phyloP scores from a whole-genome alignment of 441 rosid genomes.

The Sinapis alba region DNA sequence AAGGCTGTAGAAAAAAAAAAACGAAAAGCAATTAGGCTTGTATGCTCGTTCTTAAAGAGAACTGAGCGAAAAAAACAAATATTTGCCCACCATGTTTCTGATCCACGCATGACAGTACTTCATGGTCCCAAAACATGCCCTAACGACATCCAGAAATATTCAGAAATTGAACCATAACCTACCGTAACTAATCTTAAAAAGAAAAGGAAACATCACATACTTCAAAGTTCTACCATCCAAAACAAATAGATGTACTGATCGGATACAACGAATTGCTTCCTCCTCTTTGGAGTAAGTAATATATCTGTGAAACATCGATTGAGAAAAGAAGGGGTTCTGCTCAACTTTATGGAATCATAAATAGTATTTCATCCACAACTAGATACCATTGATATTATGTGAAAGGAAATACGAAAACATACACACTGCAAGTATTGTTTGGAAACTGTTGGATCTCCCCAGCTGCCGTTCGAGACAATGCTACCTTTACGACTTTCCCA shows the following conservation, averaged over 20 bases:
- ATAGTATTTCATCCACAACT: background rate
- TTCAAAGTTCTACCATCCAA: conserved; percentile 62
- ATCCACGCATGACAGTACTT: conserved; percentile 84
- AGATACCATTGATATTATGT: conserved; percentile 1
- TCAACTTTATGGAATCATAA: conserved; percentile 5
- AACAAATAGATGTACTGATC: conserved; percentile 55
- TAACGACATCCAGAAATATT: conserved; percentile 23
- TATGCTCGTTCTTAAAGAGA: background rate
- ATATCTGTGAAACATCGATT: conserved; percentile 43
- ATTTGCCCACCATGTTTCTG: conserved; percentile 55
- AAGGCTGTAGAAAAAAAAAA: conserved; percentile 49
- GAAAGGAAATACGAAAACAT: conserved; percentile 42
- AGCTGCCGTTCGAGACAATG: conserved; percentile 62
- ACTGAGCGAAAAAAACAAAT: background rate
- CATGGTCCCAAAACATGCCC: conserved; percentile 79
- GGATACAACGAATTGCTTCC: conserved; percentile 70
- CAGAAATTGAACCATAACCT: conserved; percentile 8
- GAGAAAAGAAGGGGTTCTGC: conserved; percentile 6
- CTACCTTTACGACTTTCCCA: conserved; percentile 74
- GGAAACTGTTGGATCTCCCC: conserved; percentile 67
- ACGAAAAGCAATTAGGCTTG: background rate
- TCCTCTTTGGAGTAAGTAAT: conserved; percentile 65
- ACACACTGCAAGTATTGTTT: conserved; percentile 79
- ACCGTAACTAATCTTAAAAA: background rate
- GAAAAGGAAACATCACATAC: conserved; percentile 42